These are phyloP conservation scores for Yarrowia alimentaria DNA, from an alignment of 805 yeast species.

Conservation along the genomic window DNA sequence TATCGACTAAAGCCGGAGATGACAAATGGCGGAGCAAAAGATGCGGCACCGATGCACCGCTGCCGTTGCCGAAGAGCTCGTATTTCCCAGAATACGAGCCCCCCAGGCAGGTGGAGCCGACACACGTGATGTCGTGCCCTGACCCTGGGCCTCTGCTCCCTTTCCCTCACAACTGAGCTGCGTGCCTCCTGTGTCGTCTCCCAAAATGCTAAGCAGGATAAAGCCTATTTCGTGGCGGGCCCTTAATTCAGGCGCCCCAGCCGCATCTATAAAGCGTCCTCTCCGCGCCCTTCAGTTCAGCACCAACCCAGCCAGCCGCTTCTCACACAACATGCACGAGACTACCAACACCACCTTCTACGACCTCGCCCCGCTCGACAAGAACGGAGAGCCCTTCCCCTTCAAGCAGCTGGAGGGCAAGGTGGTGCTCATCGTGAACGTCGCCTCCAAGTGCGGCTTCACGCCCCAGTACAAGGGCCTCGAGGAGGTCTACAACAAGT, in stretches of 20 bases:
- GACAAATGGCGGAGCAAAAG: too few species aligned
- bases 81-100: slow-evolving; percentile 8
- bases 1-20: too few species aligned
- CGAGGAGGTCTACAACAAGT: slow-evolving; percentile 65
- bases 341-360: slow-evolving; percentile 50
- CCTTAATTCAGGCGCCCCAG: neutral
- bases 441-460: slow-evolving; percentile 81
- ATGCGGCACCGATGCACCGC: too few species aligned
- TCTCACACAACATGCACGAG: slow-evolving; percentile 5
- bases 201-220: slow-evolving; percentile 4
- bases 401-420: slow-evolving; percentile 68
- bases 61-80: neutral
- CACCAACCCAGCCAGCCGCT: neutral
- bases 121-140: neutral
- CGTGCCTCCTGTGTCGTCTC: neutral
- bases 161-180: too few species aligned
- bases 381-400: slow-evolving; percentile 56
- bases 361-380: slow-evolving; percentile 63
- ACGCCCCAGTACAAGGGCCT: slow-evolving; percentile 75
- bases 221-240: slow-evolving; percentile 24
- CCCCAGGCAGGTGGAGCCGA: slow-evolving; percentile 27
- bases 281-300: slow-evolving; percentile 2
- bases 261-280: slow-evolving; percentile 23
- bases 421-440: slow-evolving; percentile 80
- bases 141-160: too few species aligned